A percentile compares a stretch with the other conserved stretches of the same genome.
Evolutionary conservation across 1,284 basidiomycete species (phyloP).

Genomic region (Ustilago bromivora): DNA sequence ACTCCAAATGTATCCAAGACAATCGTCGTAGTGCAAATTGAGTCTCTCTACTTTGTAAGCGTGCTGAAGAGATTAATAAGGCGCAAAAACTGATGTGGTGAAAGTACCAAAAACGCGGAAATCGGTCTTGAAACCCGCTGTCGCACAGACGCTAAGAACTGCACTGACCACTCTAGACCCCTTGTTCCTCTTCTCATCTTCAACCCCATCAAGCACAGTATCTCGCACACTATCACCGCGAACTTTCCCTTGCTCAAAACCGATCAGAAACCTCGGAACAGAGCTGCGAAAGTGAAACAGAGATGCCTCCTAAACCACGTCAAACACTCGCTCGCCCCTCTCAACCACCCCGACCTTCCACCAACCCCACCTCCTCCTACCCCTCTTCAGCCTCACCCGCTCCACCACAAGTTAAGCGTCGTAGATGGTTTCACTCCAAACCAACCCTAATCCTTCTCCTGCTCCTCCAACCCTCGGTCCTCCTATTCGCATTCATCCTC

Average conservation of each 20-base stretch:
- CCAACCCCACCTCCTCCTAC: background rate
- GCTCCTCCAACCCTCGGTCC: constrained; percentile 13
- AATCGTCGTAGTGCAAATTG: too few species aligned
- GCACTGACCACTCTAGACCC: background rate
- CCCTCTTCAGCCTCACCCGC: background rate
- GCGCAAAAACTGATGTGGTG: background rate
- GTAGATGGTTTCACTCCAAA: constrained; percentile 15
- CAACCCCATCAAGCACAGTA: too few species aligned
- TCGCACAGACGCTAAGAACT: background rate
- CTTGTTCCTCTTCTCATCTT: background rate
- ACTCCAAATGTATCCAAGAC: too few species aligned
- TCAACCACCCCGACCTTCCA: background rate
- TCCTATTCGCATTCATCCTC: constrained; percentile 25
- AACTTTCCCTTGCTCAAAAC: too few species aligned
- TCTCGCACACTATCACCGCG: too few species aligned
- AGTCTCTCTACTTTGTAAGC: too few species aligned
- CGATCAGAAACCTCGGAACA: too few species aligned
- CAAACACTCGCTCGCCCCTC: constrained; percentile 7
- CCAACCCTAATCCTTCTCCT: constrained; percentile 8
- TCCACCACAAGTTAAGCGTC: background rate
- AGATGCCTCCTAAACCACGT: constrained; percentile 29
- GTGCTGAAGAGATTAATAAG: too few species aligned
- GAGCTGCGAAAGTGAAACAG: background rate
- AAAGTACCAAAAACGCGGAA: constrained; percentile 1
- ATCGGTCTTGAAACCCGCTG: background rate